Evolutionary conservation across 2,329 filamentous ascomycete species (phyloP), one percentile per base, ranked within the genome.

Genomic region (Hymenoscyphus fraxineus): DNA sequence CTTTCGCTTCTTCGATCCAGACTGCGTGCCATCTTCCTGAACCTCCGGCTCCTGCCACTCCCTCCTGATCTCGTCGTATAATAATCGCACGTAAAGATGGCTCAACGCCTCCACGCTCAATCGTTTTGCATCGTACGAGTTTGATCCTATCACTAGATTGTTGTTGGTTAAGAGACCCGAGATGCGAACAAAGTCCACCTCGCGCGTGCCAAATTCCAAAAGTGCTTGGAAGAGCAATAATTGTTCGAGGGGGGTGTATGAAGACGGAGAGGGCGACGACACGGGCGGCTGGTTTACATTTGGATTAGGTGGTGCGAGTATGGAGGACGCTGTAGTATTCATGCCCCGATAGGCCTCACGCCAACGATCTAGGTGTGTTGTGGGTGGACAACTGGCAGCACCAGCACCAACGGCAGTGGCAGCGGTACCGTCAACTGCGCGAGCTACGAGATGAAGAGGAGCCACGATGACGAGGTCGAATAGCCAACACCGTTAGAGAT

Each of bases 211-310:
- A 77, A 90, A 83, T 70, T 82, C 81, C 70, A 87, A 83, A 69
- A 96, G 83, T 66, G 88, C 89, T 78, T 94, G 91, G 80, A 95
- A 94, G 73, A 96, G 84, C 70, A 95, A 85, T 67, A 96, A 84
- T 74, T 89, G 90, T 83, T 96, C 93, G 81, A 96, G 90, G 71
- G 89, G 86, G 75, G 92, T 94, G 79, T 95, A 93, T 73, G 83
- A 51, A 51, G 44, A 51, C 6, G 44, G 44, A n/a, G 44, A 51
- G 44, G 44, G 44, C 19, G 44, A 51, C 22, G 44, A 19, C 44
- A 19, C 19, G n/a, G 19, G 44, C 44, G 44, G 19, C 6, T 22
- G 44, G 44, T 51, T 51, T 51, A 51, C 44, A 51, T 51, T 51
- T 51, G 44, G 44, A 7, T 51, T 51, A 19, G 44, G 81, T 75